phyloP scores from a whole-genome alignment of 2,329 filamentous ascomycete species.

The Neofusicoccum ribis region DNA sequence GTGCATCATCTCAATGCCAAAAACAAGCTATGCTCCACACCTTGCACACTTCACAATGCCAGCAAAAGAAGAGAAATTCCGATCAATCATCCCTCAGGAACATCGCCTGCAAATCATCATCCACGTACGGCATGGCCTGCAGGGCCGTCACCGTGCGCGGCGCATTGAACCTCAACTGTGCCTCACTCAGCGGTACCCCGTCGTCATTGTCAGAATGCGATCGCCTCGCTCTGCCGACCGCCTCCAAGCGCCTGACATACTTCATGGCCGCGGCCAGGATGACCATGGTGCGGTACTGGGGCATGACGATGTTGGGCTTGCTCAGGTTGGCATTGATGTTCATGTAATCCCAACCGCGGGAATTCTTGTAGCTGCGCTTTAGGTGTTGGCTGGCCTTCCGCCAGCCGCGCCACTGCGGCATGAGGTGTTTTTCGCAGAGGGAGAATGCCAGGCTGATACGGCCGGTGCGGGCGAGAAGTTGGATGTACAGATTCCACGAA shows the following conservation, averaged over 20 bases:
- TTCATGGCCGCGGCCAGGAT: conserved; percentile 41
- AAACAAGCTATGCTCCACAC: neutral
- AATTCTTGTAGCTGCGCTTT: conserved; percentile 27
- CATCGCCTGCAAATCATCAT: conserved; percentile 33
- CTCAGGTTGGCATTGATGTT: conserved; percentile 31
- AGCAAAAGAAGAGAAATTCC: neutral
- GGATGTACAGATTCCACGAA: conserved; percentile 80
- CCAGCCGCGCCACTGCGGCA: conserved; percentile 80
- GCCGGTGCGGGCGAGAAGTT: conserved; percentile 62
- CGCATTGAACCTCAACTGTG: conserved; percentile 36
- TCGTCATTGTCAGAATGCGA: conserved; percentile 23
- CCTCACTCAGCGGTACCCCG: conserved; percentile 25
- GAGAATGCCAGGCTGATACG: conserved; percentile 67
- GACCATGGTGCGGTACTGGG: conserved; percentile 47
- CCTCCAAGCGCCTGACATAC: conserved; percentile 37
- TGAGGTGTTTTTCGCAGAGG: conserved; percentile 74
- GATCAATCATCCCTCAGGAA: conserved; percentile 25
- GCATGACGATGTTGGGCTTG: conserved; percentile 33
- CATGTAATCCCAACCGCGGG: conserved; percentile 30
- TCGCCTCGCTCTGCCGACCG: conserved; percentile 26
- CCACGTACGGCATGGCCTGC: conserved; percentile 43
- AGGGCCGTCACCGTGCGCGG: conserved; percentile 45
- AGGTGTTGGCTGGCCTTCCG: conserved; percentile 21
- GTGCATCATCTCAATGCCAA: neutral
- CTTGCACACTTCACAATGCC: neutral